Evolutionary conservation across 768 basidiomycete species (phyloP), one percentile per base, ranked within the genome.

Genomic region (Tricholomella constricta): DNA sequence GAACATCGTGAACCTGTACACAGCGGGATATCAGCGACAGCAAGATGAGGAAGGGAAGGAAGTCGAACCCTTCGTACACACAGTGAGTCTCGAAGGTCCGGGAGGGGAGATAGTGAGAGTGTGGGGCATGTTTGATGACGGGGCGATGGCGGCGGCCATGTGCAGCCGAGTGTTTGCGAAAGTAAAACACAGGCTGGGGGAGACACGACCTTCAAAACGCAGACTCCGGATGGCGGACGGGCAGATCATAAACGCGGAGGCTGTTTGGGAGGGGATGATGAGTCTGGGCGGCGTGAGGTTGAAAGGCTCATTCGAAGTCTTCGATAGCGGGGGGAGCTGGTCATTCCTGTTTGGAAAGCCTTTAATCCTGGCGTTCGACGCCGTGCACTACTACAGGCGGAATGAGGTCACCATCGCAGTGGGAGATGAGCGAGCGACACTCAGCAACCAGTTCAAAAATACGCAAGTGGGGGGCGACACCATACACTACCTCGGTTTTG

Each of bases 91-190:
- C 1, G 19, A 51, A 3, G 62, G 62, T 11, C 44, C 45, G 2
- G 25, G 52, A 4, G 62, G 60, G 8, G 57, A 60, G 41, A 45
- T 52, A 1, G 60, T 66, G 36, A 14, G 55, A 14, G 38, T 59
- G 8, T 31, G 53, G 7, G 58, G 51, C 6, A 23, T 65, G 10
- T 63, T 67, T 22, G 70, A 72, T 36, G 68, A 69, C 23, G 68
- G 72, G 0, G 67, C 70, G 2, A 59, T 69, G 67, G 58, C 65
- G 0, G 65, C 57, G 17, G 66, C 63, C 4, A 65, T 73, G 38
- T 60, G 63, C 25, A 20, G 6, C 20, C 31, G 4, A 9, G 34
- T 35, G 5, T 35, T 35, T 35, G 34, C 34, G 15, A 35, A 35
- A 11, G 34, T 35, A 4, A 35, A 35, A n/a, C 34, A 35, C 34